Conservation (phyloP, 2,329 filamentous ascomycete species). For the Xylariaceae sp. region DNA sequence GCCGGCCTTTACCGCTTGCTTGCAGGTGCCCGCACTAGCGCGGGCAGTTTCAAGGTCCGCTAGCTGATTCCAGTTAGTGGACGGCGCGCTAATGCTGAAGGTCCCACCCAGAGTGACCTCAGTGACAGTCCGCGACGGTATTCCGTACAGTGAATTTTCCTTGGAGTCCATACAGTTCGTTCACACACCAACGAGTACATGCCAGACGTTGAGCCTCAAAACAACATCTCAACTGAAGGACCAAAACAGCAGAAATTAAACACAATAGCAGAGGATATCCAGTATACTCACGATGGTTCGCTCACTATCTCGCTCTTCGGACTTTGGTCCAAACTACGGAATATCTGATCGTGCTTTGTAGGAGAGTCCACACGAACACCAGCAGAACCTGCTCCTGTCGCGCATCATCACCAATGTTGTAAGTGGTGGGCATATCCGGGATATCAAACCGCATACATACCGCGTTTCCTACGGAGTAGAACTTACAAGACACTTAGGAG, state of each 20-base stretch:
- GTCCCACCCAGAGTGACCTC: too few relatives aligned
- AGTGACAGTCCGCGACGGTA: too few relatives aligned
- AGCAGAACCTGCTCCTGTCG: constrained; percentile 87
- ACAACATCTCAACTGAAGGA: too few relatives aligned
- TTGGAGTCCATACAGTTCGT: too few relatives aligned
- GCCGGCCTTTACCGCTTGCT: neutral
- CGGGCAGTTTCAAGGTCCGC: too few relatives aligned
- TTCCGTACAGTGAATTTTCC: too few relatives aligned
- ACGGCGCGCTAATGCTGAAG: too few relatives aligned
- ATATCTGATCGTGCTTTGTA: constrained; percentile 30
- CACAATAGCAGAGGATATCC: neutral
- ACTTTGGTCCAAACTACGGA: neutral
- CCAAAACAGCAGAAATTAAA: too few relatives aligned
- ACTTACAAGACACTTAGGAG: constrained; percentile 53
- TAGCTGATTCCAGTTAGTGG: too few relatives aligned
- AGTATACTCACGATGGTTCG: constrained; percentile 24
- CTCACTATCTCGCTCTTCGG: neutral
- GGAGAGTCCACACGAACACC: constrained; percentile 97
- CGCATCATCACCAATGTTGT: constrained; percentile 98
- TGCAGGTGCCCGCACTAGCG: neutral
- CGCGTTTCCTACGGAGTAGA: too few relatives aligned
- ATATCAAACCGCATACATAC: neutral
- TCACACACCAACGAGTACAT: too few relatives aligned
- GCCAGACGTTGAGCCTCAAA: too few relatives aligned
- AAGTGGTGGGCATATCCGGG: constrained; percentile 36